A percentile compares a stretch with the other conserved stretches of the same genome.
These are phyloP conservation scores for Colletotrichum theobromicola DNA, from an alignment of 2,329 filamentous ascomycete genomes.

Conservation along the genomic window DNA sequence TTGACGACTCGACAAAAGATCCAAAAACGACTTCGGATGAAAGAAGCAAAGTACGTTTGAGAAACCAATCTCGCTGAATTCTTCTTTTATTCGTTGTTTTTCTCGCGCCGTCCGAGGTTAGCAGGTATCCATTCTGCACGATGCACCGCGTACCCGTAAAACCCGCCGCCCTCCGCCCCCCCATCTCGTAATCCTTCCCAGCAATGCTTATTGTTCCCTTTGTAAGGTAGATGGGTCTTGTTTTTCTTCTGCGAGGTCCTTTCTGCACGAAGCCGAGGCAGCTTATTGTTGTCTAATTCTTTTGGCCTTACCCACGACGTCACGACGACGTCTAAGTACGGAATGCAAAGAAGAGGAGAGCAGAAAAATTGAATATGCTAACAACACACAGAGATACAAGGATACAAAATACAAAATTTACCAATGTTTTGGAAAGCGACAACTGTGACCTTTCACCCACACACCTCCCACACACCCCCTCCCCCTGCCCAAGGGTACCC, in stretches of 20 bases:
- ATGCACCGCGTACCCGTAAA: neutral
- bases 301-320: neutral
- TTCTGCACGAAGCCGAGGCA: neutral
- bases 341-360: neutral
- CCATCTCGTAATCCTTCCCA: conserved; percentile 16
- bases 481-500: neutral
- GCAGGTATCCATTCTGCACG: neutral
- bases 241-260: neutral
- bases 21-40: conserved; percentile 4
- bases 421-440: neutral
- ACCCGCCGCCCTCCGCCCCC: neutral
- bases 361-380: no score
- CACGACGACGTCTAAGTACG: no score
- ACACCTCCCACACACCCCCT: neutral
- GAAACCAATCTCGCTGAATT: neutral
- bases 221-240: neutral
- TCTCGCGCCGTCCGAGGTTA: neutral
- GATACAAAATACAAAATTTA: neutral
- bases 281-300: neutral
- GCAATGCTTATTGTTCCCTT: conserved; percentile 19
- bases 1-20: conserved; percentile 8
- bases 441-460: neutral
- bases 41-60: neutral
- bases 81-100: neutral
- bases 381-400: no score